Evolutionary conservation across 2,329 filamentous ascomycete genomes (phyloP).

Genomic region (Fusarium multiceps): DNA sequence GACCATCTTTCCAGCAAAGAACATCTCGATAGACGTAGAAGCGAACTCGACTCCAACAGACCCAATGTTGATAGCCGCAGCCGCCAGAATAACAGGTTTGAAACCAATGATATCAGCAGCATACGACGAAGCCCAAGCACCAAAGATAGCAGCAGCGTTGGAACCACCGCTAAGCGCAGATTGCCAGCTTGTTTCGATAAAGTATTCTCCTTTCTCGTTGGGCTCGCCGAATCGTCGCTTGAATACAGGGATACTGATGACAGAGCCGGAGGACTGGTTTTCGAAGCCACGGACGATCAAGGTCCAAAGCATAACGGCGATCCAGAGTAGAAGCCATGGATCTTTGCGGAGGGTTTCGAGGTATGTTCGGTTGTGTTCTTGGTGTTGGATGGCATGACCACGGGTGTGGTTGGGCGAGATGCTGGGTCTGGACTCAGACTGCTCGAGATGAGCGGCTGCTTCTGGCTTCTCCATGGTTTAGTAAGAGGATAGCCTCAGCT

Average conservation of each 20-base stretch:
- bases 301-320: slow-evolving; percentile 48
- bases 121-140: slow-evolving; percentile 41
- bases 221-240: slow-evolving; percentile 34
- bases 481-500: neutral
- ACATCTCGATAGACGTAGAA: slow-evolving; percentile 47
- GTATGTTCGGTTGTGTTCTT: slow-evolving; percentile 45
- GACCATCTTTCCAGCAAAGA: slow-evolving; percentile 48
- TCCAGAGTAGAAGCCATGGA: slow-evolving; percentile 47
- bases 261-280: slow-evolving; percentile 40
- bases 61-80: slow-evolving; percentile 43
- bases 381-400: slow-evolving; percentile 47
- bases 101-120: slow-evolving; percentile 43
- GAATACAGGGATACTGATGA: slow-evolving; percentile 38
- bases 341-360: slow-evolving; percentile 43
- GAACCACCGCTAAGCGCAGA: slow-evolving; percentile 45
- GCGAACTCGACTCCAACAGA: slow-evolving; percentile 49
- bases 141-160: slow-evolving; percentile 42
- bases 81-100: slow-evolving; percentile 34
- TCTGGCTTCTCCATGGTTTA: slow-evolving; percentile 17
- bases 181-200: slow-evolving; percentile 47
- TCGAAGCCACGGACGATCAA: slow-evolving; percentile 47
- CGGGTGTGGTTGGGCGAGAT: slow-evolving; percentile 6
- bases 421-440: neutral
- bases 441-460: slow-evolving; percentile 19
- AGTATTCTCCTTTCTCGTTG: slow-evolving; percentile 27